Evolutionary conservation across 768 basidiomycete species (phyloP), one percentile per base, ranked within the genome.

Genomic region (Hysterangium stoloniferum): DNA sequence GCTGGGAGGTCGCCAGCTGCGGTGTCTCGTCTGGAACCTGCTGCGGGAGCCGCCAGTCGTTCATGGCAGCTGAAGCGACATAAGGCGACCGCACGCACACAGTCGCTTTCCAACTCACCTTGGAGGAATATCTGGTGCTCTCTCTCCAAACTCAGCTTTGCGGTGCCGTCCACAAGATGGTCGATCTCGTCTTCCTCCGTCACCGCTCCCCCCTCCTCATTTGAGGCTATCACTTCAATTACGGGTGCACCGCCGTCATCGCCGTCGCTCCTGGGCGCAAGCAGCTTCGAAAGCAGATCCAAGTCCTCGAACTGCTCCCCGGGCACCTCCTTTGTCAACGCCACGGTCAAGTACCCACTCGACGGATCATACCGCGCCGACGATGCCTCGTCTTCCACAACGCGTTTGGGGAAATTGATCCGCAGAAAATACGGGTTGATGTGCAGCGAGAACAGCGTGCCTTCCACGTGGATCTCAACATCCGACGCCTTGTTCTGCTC

Each of bases 341-440:
- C 82, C 48, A 91, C 70, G 12, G 77, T 84, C 57, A 93, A 70
- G 61, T 81, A 78, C n/a, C 87, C 89, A n/a, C 80, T 73, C 32
- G 75, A 71, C 25, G 87, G 79, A 62, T 93, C 84, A 59, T 91
- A 93, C 57, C 70, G 61, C 2, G 87, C 89, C 24, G 77, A 76
- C 15, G 86, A 82, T 22, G 66, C 64, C 27, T 77, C 74, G 52
- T 90, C 86, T 57, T 86, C 84, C 50, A 86, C 77, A 34, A 84
- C 56, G 22, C 84, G 62, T 0, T 76, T 63, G 57, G 84, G 75
- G 62, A 93, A 89, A 59, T 81, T 79, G 54, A 93, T 72, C 1
- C 87, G 82, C 47, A 92, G 72, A 59, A 85, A 92, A 61, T 91
- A 93, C 1, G 89, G 89, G 52, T 85, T 86, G 62, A 90, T 76